Evolutionary conservation across 23 red algal species (phyloP), one percentile per base, ranked within the genome.

Genomic region (Gracilaria caudata): DNA sequence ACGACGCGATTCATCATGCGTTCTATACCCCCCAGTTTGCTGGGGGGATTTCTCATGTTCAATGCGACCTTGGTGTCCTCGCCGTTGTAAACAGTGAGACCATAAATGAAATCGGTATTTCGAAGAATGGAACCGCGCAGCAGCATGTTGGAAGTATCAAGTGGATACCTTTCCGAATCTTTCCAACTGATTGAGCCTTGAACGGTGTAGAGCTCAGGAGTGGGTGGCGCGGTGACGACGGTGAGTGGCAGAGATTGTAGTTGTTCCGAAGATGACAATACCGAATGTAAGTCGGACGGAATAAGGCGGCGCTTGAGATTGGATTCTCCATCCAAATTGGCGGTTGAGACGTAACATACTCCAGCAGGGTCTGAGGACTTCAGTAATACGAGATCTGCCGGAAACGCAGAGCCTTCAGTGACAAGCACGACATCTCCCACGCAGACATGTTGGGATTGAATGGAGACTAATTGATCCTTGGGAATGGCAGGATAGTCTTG

Each of bases 251-350:
- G 44, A 23, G 54, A 26, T n/a, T 70, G 61, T 24, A 90, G 79
- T 17, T 75, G 39, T 26, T 75, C 70, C 51, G 56, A 58, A 12
- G 73, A 60, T 4, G 36, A 23, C 35, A 49, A 33, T 29, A 35
- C n/a, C 2, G 72, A 43, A 38, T 82, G 64, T 71, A 86, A 81
- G 19, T 33, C 63, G 33, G 44, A 46, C 41, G 77, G 82, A 25
- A 79, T 46, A 28, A 94, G 57, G 64, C 87, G 87, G 13, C 90
- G 78, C 73, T 98, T 98, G n/a, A 98, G 71, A 64, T 94, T 98
- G 36, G 90, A 88, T 63, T 98, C 95, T 12, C 95, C 95, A 65
- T 98, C 95, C 13, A 98, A 79, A 49, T 94, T 90, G 41, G 90
- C 86, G 17, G 95, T 98, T 16, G 91, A 93, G 21, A 98, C 90